Conservation (phyloP, 225 moss, liverwort and hornwort genomes). For the Straminergon stramineum region DNA sequence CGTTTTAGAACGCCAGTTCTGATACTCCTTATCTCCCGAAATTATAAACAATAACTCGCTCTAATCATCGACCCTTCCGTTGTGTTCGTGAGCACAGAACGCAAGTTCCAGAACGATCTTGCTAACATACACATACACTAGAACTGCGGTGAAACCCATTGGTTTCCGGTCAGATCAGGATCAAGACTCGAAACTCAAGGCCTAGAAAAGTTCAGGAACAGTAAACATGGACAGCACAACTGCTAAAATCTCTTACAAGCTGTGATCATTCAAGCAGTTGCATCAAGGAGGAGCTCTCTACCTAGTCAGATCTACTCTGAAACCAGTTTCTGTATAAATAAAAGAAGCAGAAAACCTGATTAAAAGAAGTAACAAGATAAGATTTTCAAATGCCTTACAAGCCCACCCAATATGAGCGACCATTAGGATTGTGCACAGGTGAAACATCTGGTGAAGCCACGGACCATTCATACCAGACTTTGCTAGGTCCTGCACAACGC, state of each 20-base stretch:
- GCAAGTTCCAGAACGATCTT: background rate
- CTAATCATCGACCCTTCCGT: background rate
- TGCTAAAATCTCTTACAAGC: background rate
- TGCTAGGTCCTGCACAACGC: conserved; percentile 92
- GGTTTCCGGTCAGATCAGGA: background rate
- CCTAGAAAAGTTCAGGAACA: background rate
- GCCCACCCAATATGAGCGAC: conserved; percentile 98
- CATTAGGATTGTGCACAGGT: conserved; percentile 89
- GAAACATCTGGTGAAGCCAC: conserved; percentile 86
- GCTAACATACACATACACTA: background rate
- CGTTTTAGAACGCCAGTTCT: background rate
- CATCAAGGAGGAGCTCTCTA: background rate
- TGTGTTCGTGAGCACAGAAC: background rate
- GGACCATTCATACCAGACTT: conserved; percentile 99
- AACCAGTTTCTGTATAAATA: background rate
- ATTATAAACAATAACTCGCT: background rate
- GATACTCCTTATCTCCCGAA: background rate
- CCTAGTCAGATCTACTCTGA: background rate
- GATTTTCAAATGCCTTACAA: conserved; percentile 34
- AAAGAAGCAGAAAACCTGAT: background rate
- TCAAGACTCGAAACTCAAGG: background rate
- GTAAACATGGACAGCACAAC: background rate
- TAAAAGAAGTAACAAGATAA: background rate
- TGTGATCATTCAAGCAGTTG: background rate
- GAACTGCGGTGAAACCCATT: background rate